These are phyloP conservation scores for Cudoniella acicularis DNA, from an alignment of 495 filamentous ascomycete genomes.

Conservation along the genomic window DNA sequence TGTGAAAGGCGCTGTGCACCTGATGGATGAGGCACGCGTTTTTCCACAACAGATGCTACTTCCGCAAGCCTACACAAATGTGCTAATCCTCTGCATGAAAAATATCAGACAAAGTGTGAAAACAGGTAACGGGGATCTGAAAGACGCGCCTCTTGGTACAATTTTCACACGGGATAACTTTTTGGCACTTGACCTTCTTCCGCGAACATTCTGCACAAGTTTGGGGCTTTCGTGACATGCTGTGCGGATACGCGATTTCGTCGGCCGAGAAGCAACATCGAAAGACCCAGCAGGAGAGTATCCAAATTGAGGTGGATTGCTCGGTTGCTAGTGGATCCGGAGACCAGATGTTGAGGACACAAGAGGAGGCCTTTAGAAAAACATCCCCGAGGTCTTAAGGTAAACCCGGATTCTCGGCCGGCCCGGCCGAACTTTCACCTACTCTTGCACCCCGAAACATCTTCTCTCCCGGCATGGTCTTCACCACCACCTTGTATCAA, in stretches of 20 bases:
- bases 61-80: slow-evolving; percentile 5
- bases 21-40: background rate
- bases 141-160: slow-evolving; percentile 8
- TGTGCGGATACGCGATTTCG: background rate
- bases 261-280: background rate
- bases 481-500: no score
- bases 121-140: background rate
- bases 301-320: background rate
- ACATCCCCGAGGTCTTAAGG: no score
- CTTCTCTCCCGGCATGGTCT: no score
- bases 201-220: slow-evolving; percentile 63
- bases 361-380: no score
- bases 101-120: background rate
- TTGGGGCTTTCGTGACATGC: slow-evolving; percentile 10
- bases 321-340: no score
- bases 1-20: background rate
- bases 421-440: no score
- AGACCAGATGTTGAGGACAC: no score
- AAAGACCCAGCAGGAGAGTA: background rate
- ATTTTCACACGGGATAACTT: slow-evolving; percentile 60
- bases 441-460: no score
- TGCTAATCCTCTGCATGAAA: slow-evolving; percentile 1
- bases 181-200: slow-evolving; percentile 88
- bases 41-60: slow-evolving; percentile 4
- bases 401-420: no score